Evolutionary conservation across 2,329 filamentous ascomycete species (phyloP).

Genomic region (Apiospora hydei): DNA sequence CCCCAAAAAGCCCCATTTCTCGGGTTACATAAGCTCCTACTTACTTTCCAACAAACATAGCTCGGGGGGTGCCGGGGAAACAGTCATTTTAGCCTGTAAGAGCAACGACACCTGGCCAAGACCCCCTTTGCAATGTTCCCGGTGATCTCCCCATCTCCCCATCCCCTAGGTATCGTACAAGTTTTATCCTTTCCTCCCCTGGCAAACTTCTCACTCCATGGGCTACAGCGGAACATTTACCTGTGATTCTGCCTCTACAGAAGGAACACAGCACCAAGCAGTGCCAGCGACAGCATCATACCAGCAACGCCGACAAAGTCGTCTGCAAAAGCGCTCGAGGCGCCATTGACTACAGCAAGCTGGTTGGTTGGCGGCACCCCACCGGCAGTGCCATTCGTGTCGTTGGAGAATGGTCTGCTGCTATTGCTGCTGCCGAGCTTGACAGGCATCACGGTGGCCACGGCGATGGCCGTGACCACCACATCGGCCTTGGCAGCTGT

Average conservation of each 20-base stretch:
- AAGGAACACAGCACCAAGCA: constrained; percentile 35
- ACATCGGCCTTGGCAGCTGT: constrained; percentile 25
- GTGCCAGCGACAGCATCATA: constrained; percentile 34
- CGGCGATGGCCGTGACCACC: constrained; percentile 31
- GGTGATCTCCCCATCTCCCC: not conserved
- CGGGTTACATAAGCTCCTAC: not conserved
- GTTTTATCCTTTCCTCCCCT: not conserved
- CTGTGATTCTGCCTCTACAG: constrained; percentile 27
- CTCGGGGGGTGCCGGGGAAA: not conserved
- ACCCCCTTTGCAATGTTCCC: not conserved
- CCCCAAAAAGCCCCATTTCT: not conserved
- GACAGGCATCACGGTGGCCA: constrained; percentile 38
- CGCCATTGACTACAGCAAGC: constrained; percentile 23
- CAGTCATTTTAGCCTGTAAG: not conserved
- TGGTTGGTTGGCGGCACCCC: not conserved
- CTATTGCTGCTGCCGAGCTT: constrained; percentile 8
- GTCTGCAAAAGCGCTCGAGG: constrained; percentile 13
- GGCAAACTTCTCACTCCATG: not conserved
- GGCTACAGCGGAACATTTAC: not conserved
- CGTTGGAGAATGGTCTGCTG: not conserved
- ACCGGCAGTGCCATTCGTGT: not conserved
- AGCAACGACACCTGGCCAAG: not conserved
- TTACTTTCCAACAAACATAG: not conserved
- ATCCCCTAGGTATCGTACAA: not conserved
- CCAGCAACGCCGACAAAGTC: constrained; percentile 31